Base-by-base conservation (phyloP, 768 basidiomycete genomes). In the Megacollybia marginata region DNA sequence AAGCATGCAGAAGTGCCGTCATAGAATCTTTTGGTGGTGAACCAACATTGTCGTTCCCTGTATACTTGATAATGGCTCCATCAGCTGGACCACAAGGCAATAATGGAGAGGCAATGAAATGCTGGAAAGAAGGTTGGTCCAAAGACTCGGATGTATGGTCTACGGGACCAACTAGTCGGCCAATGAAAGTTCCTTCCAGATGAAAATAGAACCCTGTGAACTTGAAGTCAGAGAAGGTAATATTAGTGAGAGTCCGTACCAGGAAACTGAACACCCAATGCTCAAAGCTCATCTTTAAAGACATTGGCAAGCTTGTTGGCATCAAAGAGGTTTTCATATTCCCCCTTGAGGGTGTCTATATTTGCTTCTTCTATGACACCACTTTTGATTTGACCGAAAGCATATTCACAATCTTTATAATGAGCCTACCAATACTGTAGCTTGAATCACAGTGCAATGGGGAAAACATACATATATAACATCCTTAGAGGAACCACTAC, bases 181-280 rank as follows among this genome's bases (percentile, higher is more conserved):
- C 61, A 33, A 62, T 40, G 42, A 65, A 50, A 12, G 60, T 52
- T 4, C 44, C 50, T 19, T 54, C 47, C 20, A 58, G 59, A 46
- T 65, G 60, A 49, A 65, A 63, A 36, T 61, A 59, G 52, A 65
- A 65, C 15, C 49, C 64, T 63, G 47, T 23, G 23, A 15, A 38
- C n/a, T n/a, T n/a, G n/a, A n/a, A n/a, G n/a, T n/a, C 11, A 19
- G 9, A 19, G 15, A 28, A 3, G 23, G 6, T 28, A 15, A 28
- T 28, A 13, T 15, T n/a, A n/a, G n/a, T n/a, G n/a, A n/a, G n/a
- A n/a, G n/a, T n/a, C n/a, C n/a, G n/a, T 40, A 40, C 8, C 15
- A 4, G 38, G 38, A 8, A 40, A 40, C 5, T 15, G 38, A 13
- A 13, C 18, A 3, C 18, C 18, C 5, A 8, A 15, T 15, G 13